Evolutionary conservation across 2,329 filamentous ascomycete species (phyloP), one percentile per base, ranked within the genome.

Genomic region (Phyllosticta paracitricarpa): DNA sequence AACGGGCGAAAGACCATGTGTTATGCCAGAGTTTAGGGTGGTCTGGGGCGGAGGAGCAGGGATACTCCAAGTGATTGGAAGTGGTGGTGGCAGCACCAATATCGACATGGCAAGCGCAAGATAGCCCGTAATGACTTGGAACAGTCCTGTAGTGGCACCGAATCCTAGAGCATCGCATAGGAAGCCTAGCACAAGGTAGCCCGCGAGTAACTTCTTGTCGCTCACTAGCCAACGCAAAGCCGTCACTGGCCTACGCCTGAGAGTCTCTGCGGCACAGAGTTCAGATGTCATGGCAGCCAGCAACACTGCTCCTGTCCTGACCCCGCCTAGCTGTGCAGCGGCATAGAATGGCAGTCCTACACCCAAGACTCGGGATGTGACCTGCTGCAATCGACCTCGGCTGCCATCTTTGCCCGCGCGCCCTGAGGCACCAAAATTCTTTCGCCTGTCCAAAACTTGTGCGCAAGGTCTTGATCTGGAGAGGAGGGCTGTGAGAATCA

Each of bases 271-370:
- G 68, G 67, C 71, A 61, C 63, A 65, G 64, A 84, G 62, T 7
- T 78, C 79, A 14, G 78, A 76, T 7, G 79, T 75, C 2, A 76
- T 65, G 7, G 78, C 76, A 35, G 78, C 69, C 53, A 84, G 70
- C 28, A 84, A 64, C 2, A 79, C 64, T n/a, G 84, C 70, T 10
- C 80, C 79, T n/a, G 80, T 78, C 59, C 79, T 73, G 61, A 79
- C 76, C 12, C 80, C 81, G 8, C 82, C 83, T 12, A 85, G 69
- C 61, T 83, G 78, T 64, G 82, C 74, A 0, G 80, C 70, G 8
- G 82, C 80, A 67, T 82, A 85, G 66, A 83, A 81, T 0, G 83
- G 83, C 30, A 85, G 66, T 2, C 76, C 70, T 24, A 82, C 67
- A 19, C 77, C 73, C 30, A 75, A 61, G n/a, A 74, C 66, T 57